phyloP scores from a whole-genome alignment of 129 eudicot species.

The Tanacetum coccineum region DNA sequence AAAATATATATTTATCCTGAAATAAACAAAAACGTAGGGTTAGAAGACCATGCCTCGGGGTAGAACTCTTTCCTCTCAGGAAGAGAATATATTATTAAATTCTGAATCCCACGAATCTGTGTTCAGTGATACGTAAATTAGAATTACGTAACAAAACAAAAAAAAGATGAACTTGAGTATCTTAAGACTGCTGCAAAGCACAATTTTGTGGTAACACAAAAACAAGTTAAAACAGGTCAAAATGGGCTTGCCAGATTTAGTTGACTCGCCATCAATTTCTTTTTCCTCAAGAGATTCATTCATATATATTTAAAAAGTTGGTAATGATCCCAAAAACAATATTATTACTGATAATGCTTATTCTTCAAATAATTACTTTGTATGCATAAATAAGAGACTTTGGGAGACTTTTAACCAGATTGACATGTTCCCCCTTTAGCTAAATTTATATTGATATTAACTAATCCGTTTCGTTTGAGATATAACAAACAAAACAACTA shows the following conservation, averaged over 20 bases:
- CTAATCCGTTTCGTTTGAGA: not conserved
- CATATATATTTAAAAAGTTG: too few relatives aligned
- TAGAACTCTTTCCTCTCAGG: slow-evolving; percentile 91
- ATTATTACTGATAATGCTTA: not conserved
- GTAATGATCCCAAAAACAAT: too few relatives aligned
- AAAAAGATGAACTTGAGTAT: slow-evolving; percentile 8
- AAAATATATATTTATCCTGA: not conserved
- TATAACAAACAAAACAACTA: not conserved
- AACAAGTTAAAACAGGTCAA: not conserved
- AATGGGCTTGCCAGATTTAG: too few relatives aligned
- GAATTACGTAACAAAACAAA: not conserved
- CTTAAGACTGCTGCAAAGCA: too few relatives aligned
- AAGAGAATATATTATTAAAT: slow-evolving; percentile 78
- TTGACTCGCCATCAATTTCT: too few relatives aligned
- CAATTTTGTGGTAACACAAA: too few relatives aligned
- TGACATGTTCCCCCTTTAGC: not conserved
- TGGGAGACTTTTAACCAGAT: not conserved
- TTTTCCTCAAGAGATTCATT: too few relatives aligned
- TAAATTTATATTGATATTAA: not conserved
- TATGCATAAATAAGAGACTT: not conserved
- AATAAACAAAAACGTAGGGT: not conserved
- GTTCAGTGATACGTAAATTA: slow-evolving; percentile 5
- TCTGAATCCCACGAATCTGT: slow-evolving; percentile 88
- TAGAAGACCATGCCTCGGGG: slow-evolving; percentile 66
- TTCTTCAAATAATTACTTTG: not conserved